Evolutionary conservation across 148 eudicot species (phyloP), one percentile per base, ranked within the genome.

Genomic region (Rhododendron mucronatum): DNA sequence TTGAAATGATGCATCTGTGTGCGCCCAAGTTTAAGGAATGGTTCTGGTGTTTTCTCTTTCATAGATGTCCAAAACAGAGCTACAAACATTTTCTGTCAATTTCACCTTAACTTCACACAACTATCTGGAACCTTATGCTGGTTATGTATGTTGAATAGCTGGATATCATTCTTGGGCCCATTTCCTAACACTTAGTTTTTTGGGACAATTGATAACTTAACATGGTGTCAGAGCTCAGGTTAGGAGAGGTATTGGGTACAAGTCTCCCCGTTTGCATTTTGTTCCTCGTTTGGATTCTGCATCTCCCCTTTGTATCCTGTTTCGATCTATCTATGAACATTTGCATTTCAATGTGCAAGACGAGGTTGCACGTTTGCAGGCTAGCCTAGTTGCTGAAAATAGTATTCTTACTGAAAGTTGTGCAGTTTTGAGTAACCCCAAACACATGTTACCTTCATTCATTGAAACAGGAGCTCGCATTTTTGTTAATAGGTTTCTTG

Each of bases 391-490:
- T 73, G 93, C 98, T 88, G 99, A 96, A 57, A 88, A 95, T 80
- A 87, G 92, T 57, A 28, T 94, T 48, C 93, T 95, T n/a, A 88
- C 90, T 73, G 90, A 86, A 87, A 88, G 67, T 44, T 90, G 85
- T 84, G 41, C 39, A 20, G 73, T 94, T 80, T 85, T 91, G 84
- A 85, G 87, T 82, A 94, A 96, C 91, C 97, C 96, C 55, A 96
- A 90, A 85, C 93, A 95, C 86, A 96, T 94, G 98, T 93, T 93
- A 78, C 94, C 93, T 76, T 91, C 98, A 44, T 90, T 84, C 90
- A 86, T 83, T 67, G 99, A 93, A 91, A 89, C 93, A 76, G 94
- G 93, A 76, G 95, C 99, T 47, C 89, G 98, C 77, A 55, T 91
- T 51, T 89, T 92, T 81, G 96, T 93, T 83, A 91, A 93, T 41